A percentile compares a stretch with the other conserved stretches of the same genome.
phyloP scores from a whole-genome alignment of 305 asterid species.

The Coffea humblotiana region DNA sequence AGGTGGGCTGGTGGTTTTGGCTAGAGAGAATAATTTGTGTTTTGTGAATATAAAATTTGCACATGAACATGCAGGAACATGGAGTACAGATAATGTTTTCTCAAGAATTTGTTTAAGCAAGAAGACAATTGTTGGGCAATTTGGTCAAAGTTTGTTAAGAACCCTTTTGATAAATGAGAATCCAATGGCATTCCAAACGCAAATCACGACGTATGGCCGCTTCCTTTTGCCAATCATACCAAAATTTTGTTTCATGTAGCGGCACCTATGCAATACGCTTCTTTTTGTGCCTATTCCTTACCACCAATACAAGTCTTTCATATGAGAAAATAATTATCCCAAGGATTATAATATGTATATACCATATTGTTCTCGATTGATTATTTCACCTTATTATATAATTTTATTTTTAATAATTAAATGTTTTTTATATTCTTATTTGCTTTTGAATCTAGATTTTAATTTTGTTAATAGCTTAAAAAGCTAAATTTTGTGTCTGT shows the following conservation, averaged over 20 bases:
- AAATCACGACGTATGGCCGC: slow-evolving; percentile 36
- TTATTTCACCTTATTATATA: no score
- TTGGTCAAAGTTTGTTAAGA: slow-evolving; percentile 37
- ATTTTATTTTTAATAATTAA: no score
- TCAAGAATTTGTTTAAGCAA: slow-evolving; percentile 12
- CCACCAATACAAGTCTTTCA: no score
- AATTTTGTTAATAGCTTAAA: no score
- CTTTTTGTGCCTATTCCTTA: no score
- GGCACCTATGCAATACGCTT: background rate
- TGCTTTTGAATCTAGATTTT: no score
- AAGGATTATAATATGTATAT: no score
- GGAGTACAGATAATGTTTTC: slow-evolving; percentile 24
- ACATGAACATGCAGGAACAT: slow-evolving; percentile 47
- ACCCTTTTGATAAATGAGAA: slow-evolving; percentile 33
- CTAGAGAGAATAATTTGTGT: background rate
- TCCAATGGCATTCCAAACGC: slow-evolving; percentile 45
- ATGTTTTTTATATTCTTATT: no score
- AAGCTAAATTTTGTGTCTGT: no score
- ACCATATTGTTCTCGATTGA: no score
- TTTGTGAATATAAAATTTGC: background rate
- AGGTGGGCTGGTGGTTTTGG: background rate
- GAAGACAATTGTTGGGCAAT: slow-evolving; percentile 11
- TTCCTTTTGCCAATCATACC: background rate
- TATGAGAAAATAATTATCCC: no score
- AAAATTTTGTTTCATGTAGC: background rate